These are phyloP conservation scores for Lentinula edodes DNA, from an alignment of 768 basidiomycete species.

Conservation along the genomic window DNA sequence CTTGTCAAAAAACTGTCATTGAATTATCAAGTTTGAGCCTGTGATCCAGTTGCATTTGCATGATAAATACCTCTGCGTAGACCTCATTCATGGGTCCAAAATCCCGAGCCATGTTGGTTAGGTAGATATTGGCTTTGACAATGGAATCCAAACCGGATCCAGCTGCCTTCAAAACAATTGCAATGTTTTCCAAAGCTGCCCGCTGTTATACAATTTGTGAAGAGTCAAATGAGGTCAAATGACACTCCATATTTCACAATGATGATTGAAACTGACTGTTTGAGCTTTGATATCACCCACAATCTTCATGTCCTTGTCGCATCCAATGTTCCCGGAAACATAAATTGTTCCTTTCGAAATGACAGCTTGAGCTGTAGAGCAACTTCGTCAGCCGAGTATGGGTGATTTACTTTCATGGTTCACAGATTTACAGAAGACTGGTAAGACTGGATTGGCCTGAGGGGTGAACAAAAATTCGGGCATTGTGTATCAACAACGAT, in stretches of 20 bases:
- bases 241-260: too few species aligned
- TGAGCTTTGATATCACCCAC: slow-evolving; percentile 30
- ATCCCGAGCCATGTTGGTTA: slow-evolving; percentile 30
- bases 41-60: too few species aligned
- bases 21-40: not conserved
- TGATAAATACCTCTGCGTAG: slow-evolving; percentile 25
- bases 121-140: slow-evolving; percentile 37
- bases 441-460: slow-evolving; percentile 28
- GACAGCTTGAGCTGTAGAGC: slow-evolving; percentile 29
- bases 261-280: slow-evolving; percentile 19
- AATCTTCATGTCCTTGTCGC: slow-evolving; percentile 24
- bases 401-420: not conserved
- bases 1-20: slow-evolving; percentile 39
- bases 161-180: slow-evolving; percentile 32
- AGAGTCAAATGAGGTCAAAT: too few species aligned
- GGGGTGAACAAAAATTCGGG: slow-evolving; percentile 20
- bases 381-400: not conserved
- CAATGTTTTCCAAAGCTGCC: slow-evolving; percentile 32
- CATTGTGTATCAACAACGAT: not conserved
- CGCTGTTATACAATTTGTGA: slow-evolving; percentile 16
- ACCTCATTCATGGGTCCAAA: slow-evolving; percentile 34
- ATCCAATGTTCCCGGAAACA: slow-evolving; percentile 34
- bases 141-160: slow-evolving; percentile 36
- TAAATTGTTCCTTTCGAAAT: slow-evolving; percentile 30
- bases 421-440: slow-evolving; percentile 28